Base-by-base conservation (phyloP, 257 asterid species). In the Solanum paucissectum region DNA sequence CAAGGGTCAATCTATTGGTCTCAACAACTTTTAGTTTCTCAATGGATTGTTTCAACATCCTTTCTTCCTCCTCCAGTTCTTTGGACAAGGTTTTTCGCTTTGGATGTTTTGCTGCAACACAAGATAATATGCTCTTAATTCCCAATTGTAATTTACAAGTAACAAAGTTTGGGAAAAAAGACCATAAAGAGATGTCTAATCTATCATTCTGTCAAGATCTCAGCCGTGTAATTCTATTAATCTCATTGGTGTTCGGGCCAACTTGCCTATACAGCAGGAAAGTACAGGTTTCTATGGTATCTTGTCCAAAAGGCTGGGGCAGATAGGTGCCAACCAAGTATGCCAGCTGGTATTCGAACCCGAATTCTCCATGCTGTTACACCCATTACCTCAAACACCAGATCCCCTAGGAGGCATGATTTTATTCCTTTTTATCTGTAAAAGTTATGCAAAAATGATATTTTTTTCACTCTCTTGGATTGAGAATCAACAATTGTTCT, bases 51-150 rank as follows among this genome's bases (percentile, higher is more conserved):
- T 91, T 94, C 90, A 97, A 84, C 60, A 79, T 69, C 84, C 83
- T 91, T 89, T 95, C 99, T 90, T 95, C 96, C 90, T 92, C 96
- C 92, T 93, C 98, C 92, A 97, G 87, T 86, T 94, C 94, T 89
- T 91, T 93, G 86, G 96, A 89, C 86, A 94, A 90, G 87, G 88
- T 87, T 89, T 92, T 92, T 83, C 98, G 89, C 14, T 93, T 91
- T 87, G 96, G 98, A 90, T 95, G 95, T 85, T 94, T 95, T 66
- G 93, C 99, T 95, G 93, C 91, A 75, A 87, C 23, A 73, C 83
- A 75, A 60, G 77, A 87, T 55, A 85, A 88, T 76, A 87, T 8
- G 81, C 64, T 40, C 73, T 75, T 72, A 87, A 76, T 55, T 87
- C 36, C 77, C 87, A 85, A 37, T 74, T 87, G 32, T 49, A 44